Base-by-base conservation (phyloP, 116 monocot genomes). In the Posidonia oceanica region DNA sequence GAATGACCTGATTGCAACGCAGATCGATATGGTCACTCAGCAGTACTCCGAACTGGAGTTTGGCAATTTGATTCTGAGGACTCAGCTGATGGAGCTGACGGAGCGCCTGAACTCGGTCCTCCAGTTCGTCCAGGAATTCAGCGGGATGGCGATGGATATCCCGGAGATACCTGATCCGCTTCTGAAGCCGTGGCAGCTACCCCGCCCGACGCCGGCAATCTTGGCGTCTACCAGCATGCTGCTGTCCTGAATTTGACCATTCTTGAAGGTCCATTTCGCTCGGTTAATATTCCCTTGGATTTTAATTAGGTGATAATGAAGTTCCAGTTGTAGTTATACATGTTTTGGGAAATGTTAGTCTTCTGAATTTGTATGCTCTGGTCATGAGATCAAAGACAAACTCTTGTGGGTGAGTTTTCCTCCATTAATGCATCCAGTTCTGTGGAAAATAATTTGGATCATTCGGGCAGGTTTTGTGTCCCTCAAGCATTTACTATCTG, bases 141-240 rank as follows among this genome's bases (percentile, higher is more conserved):
- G 85, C n/a, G 87, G 85, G 14, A 65, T 83, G 75, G 70, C 72
- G 8, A 74, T 88, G 85, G 83, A 81, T 39, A 80, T 91, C 18
- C 87, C 76, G 2, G 91, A 85, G 64, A 79, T 87, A 18, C 85
- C 81, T 4, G 88, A 82, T 42, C 79, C 85, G 4, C 71, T 87
- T 3, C 74, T 91, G 67, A 80, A 67, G 72, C 85, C 83, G 3
- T 91, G 91, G 88, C 75, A 83, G 69, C 66, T 82, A 3, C 82
- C 81, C 4, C 72, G 67, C 66, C 66, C 82, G 3, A 65, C 71
- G 5, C 81, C 67, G 74, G 76, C 87, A 5, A 73, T 85, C 64
- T 52, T 85, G 48, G 79, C 82, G 36, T 67, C 81, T 48, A 42
- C 44, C 17, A 61, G 56, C 48, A 48, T 51, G 61, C 44, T 29